Conservation (phyloP, 2,329 filamentous ascomycete species). For the Apiospora marii region DNA sequence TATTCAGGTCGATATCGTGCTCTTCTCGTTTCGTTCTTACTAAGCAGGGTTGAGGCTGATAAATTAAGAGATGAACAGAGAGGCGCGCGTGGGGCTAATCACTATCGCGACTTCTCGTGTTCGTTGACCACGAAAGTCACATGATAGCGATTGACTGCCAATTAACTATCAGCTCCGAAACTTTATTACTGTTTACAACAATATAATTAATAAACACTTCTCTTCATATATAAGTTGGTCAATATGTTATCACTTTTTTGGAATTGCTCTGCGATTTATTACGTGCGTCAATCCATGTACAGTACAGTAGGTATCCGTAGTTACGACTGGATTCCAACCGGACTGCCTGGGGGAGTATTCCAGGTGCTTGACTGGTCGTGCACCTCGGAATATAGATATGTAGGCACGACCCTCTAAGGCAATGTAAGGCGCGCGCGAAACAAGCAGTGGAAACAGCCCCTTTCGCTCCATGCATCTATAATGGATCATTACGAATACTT, state of each 20-base stretch:
- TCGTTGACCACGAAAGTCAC: conserved; percentile 16
- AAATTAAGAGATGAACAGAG: neutral
- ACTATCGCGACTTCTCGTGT: conserved; percentile 20
- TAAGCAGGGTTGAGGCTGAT: conserved; percentile 2
- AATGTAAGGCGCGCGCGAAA: neutral
- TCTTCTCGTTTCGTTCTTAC: conserved; percentile 6
- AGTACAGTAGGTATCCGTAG: no score
- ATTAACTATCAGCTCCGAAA: neutral
- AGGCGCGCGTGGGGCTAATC: conserved; percentile 12
- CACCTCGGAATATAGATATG: neutral
- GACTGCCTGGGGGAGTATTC: neutral
- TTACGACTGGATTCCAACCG: neutral
- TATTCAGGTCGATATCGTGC: neutral
- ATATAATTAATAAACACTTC: no score
- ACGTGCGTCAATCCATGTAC: neutral
- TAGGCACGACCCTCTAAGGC: neutral
- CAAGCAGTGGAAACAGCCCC: conserved; percentile 15
- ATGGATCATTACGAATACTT: conserved; percentile 13
- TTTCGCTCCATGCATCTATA: neutral
- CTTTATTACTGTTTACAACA: neutral
- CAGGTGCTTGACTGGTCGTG: neutral
- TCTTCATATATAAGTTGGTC: no score
- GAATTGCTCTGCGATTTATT: neutral
- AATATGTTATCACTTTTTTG: neutral
- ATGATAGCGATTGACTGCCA: neutral